Conservation (phyloP, 345 rosid genomes). For the Stellera chamaejasme region DNA sequence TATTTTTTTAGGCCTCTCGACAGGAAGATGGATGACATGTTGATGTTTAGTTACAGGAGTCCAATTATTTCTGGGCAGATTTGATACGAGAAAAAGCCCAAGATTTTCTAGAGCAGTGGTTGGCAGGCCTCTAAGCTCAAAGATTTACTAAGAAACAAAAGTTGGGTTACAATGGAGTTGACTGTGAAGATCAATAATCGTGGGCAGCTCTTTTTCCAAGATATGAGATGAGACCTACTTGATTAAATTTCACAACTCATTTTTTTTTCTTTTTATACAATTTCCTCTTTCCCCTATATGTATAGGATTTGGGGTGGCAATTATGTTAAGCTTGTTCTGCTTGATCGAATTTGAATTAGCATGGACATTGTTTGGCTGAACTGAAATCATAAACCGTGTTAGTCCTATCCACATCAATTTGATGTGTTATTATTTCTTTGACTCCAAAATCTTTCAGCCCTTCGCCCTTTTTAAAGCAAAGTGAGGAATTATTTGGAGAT, state of each 20-base stretch:
- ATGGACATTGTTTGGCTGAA: no score
- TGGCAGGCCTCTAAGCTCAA: slow-evolving; percentile 37
- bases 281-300: not conserved
- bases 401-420: no score
- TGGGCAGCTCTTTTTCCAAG: slow-evolving; percentile 64
- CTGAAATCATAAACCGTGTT: no score
- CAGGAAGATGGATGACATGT: slow-evolving; percentile 39
- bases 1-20: slow-evolving; percentile 67
- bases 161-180: slow-evolving; percentile 11
- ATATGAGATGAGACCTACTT: slow-evolving; percentile 85
- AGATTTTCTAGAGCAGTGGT: slow-evolving; percentile 38
- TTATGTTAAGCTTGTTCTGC: no score
- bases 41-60: slow-evolving; percentile 32
- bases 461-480: no score
- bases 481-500: no score
- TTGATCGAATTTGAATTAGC: no score
- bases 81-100: slow-evolving; percentile 42
- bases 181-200: slow-evolving; percentile 31
- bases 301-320: no score
- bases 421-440: no score
- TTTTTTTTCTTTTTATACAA: not conserved
- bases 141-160: slow-evolving; percentile 19
- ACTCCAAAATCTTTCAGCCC: no score
- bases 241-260: slow-evolving; percentile 4
- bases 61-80: slow-evolving; percentile 32